Percentiles rank a stretch among this genome's conserved stretches.
phyloP scores from a whole-genome alignment of 441 rosid genomes.

The Jatropha podagrica region DNA sequence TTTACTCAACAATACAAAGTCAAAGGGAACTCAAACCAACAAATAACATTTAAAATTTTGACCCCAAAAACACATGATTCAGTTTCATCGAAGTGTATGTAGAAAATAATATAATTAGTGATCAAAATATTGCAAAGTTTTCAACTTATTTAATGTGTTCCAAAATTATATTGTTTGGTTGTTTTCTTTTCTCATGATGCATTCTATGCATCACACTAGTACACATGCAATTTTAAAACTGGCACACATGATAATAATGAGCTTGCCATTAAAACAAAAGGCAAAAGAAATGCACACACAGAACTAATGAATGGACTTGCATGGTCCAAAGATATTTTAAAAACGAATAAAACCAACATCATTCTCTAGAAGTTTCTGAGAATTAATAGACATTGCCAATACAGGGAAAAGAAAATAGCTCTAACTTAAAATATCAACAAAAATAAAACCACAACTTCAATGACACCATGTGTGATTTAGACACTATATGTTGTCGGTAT shows the following conservation, averaged over 20 bases:
- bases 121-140: background rate
- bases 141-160: background rate
- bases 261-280: background rate
- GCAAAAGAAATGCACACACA: background rate
- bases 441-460: background rate
- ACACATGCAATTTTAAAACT: background rate
- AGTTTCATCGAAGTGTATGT: background rate
- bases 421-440: background rate
- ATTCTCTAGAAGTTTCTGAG: background rate
- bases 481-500: no score
- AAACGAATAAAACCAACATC: background rate
- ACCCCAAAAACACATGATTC: background rate
- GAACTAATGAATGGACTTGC: background rate
- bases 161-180: background rate
- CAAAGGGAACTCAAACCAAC: conserved; percentile 1
- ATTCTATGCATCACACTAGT: background rate
- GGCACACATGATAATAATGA: background rate
- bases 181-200: background rate
- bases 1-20: background rate
- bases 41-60: background rate
- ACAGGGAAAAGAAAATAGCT: background rate
- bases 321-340: background rate
- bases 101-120: background rate
- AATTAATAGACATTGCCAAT: background rate
- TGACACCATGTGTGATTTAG: background rate